These are phyloP conservation scores for Physcomitrellopsis africana DNA, from an alignment of 225 moss, liverwort and hornwort genomes.

Conservation along the genomic window DNA sequence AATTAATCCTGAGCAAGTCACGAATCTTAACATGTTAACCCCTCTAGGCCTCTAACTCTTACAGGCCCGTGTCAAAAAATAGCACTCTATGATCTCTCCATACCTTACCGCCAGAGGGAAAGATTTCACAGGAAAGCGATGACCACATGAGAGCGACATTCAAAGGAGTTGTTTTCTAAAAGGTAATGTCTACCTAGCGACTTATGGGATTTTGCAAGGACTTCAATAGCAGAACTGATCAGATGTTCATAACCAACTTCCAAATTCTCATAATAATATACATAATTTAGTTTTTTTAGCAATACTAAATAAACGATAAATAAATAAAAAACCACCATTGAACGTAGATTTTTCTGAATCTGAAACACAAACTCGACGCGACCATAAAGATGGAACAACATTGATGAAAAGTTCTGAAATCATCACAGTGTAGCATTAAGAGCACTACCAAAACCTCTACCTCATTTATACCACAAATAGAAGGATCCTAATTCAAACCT, in stretches of 20 bases:
- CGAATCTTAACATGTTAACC: too few relatives aligned
- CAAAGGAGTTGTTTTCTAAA: too few relatives aligned
- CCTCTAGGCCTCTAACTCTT: too few relatives aligned
- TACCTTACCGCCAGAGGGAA: too few relatives aligned
- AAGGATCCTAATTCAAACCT: constrained; percentile 47
- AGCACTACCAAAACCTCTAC: neutral
- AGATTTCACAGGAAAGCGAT: neutral
- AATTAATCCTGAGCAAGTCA: too few relatives aligned
- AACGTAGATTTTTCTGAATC: neutral
- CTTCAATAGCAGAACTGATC: neutral
- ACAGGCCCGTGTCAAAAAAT: too few relatives aligned
- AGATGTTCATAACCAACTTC: neutral
- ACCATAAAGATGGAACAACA: neutral
- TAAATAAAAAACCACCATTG: neutral
- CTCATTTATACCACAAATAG: neutral
- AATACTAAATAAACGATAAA: too few relatives aligned
- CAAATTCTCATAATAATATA: neutral
- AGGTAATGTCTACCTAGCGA: neutral
- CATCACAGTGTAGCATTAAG: neutral
- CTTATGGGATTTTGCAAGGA: neutral
- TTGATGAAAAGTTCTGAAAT: neutral
- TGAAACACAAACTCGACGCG: neutral
- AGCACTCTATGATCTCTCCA: too few relatives aligned
- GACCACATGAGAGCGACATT: neutral
- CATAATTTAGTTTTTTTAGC: neutral